A percentile compares a stretch with the other conserved stretches of the same genome.
phyloP scores from a whole-genome alignment of 495 filamentous ascomycete genomes.

The Xylaria castorea region DNA sequence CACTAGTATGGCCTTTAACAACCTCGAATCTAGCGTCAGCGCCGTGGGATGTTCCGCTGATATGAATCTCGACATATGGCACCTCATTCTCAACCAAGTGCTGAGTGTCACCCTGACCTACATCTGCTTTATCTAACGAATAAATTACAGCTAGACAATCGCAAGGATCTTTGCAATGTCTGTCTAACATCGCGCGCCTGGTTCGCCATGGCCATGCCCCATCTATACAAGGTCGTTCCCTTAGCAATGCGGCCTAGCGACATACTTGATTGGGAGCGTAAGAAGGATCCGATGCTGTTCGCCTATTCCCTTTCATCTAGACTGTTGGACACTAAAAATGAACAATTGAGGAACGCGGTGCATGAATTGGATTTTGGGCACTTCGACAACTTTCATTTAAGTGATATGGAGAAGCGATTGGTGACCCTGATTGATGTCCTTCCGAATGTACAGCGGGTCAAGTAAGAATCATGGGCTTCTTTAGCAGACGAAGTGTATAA shows the following conservation, averaged over 20 bases:
- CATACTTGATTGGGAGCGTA: background rate
- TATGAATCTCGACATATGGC: conserved; percentile 16
- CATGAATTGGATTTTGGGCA: conserved; percentile 15
- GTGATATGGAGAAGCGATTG: background rate
- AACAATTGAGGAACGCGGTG: conserved; percentile 10
- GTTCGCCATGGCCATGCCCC: conserved; percentile 16
- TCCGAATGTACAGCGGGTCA: conserved; percentile 20
- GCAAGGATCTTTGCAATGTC: conserved; percentile 12
- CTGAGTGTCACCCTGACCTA: background rate
- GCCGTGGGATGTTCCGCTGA: background rate
- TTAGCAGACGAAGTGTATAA: background rate
- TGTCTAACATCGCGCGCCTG: conserved; percentile 16
- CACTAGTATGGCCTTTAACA: background rate
- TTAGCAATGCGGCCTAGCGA: background rate
- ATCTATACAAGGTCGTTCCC: conserved; percentile 15
- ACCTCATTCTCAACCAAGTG: conserved; percentile 15
- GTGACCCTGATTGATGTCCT: conserved; percentile 3
- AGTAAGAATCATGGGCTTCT: background rate
- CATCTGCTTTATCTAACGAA: conserved; percentile 1
- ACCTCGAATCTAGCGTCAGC: background rate
- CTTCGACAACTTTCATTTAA: background rate
- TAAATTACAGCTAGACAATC: conserved; percentile 6
- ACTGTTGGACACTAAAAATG: background rate
- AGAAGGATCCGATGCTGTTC: background rate
- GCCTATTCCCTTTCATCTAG: background rate